Evolutionary conservation across 1,139 yeast genomes (phyloP), one percentile per base, ranked within the genome.

Genomic region (Candida smagusa): DNA sequence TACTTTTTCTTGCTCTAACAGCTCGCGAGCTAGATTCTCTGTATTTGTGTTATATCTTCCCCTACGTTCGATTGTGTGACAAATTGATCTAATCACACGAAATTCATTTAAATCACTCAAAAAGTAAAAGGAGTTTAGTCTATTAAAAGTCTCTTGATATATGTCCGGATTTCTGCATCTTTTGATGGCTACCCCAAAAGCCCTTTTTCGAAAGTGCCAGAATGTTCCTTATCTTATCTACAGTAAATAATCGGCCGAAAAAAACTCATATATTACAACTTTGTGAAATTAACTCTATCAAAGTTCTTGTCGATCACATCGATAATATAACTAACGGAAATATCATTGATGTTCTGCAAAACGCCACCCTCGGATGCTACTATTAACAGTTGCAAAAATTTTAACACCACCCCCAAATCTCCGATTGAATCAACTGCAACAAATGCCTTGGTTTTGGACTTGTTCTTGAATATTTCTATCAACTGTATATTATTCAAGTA

Each of bases 381-480:
- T 34, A 52, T 50, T 25, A 67, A 45, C 21, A 52, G 51, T 23
- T 45, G 41, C 45, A 69, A 54, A 39, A 68, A 68, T 28, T 45
- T 45, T 33, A 49, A 47, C 26, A 67, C 49, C 19, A 62, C 50
- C 7, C 45, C 46, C 41, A 71, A 56, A 46, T 69, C 73, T 24
- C 54, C 50, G 1, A 46, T 44, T 37, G 62, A 59, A 39, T 48
- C 47, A 25, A 68, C 56, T 36, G 59, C 55, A 19, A 70, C 75
- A 49, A 56, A 69, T 7, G 76, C 74, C 39, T 61, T 59, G 4
- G 74, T 70, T 42, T 65, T 66, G 9, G 71, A 56, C 53, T 68
- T 68, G 50, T 70, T 69, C 47, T 69, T 70, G 47, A 65, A 62
- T 24, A 71, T 68, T 34, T 54, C 52, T 28, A 70, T 56, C 42